phyloP scores from a whole-genome alignment of 345 rosid species.

The Lumnitzera littorea region DNA sequence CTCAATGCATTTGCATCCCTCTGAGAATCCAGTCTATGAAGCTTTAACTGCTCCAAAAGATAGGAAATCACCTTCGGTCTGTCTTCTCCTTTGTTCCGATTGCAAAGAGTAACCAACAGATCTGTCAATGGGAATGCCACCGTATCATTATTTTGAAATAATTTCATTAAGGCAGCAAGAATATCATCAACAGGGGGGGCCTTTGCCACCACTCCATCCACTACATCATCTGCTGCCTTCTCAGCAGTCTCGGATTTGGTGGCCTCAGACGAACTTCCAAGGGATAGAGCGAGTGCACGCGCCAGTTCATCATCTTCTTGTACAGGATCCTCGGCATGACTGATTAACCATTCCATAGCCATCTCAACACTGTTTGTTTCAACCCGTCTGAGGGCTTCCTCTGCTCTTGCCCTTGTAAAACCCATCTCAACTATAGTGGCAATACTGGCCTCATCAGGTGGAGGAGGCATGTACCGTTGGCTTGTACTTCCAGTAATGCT shows the following conservation, averaged over 20 bases:
- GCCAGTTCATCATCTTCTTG: conserved; percentile 99
- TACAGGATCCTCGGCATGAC: conserved; percentile 82
- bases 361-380: conserved; percentile 95
- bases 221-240: conserved; percentile 47
- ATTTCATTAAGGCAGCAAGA: conserved; percentile 69
- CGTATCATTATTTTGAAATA: conserved; percentile 66
- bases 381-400: conserved; percentile 82
- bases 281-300: conserved; percentile 87
- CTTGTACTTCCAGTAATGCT: conserved; percentile 59
- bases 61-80: conserved; percentile 61
- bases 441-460: conserved; percentile 83
- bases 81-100: conserved; percentile 85
- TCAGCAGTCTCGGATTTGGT: conserved; percentile 64
- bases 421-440: conserved; percentile 96
- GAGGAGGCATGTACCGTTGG: conserved; percentile 72
- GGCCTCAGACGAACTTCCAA: conserved; percentile 87
- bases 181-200: conserved; percentile 86
- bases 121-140: conserved; percentile 78
- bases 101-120: conserved; percentile 82
- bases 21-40: conserved; percentile 57
- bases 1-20: conserved; percentile 62
- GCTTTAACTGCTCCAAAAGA: conserved; percentile 87
- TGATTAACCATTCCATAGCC: conserved; percentile 96
- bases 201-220: conserved; percentile 44
- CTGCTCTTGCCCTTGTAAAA: conserved; percentile 93